Conservation (phyloP, 2,329 filamentous ascomycete species). For the Knufia fluminis region DNA sequence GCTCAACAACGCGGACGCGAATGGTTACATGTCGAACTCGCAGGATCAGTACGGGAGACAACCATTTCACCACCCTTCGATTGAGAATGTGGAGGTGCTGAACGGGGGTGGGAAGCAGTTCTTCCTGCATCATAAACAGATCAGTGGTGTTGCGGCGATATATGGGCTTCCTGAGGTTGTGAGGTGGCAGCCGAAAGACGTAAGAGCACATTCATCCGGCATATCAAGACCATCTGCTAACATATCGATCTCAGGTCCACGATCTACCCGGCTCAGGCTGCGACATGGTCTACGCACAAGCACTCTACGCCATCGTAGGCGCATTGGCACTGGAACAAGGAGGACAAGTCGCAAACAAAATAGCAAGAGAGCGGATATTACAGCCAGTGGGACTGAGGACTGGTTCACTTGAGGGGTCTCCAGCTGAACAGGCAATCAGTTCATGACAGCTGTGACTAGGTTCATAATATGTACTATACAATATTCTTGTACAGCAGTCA, state of each 20-base stretch:
- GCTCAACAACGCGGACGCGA: slow-evolving; percentile 37
- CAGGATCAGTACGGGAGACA: slow-evolving; percentile 47
- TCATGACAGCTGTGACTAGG: background rate
- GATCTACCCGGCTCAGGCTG: slow-evolving; percentile 65
- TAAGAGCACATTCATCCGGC: slow-evolving; percentile 36
- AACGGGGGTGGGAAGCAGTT: slow-evolving; percentile 50
- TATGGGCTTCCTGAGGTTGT: slow-evolving; percentile 67
- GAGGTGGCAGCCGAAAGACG: slow-evolving; percentile 79
- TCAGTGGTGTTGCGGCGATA: slow-evolving; percentile 58
- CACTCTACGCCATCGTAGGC: slow-evolving; percentile 77
- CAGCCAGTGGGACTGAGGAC: slow-evolving; percentile 37
- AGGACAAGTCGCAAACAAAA: slow-evolving; percentile 62
- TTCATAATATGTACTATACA: background rate
- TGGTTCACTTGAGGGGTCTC: background rate
- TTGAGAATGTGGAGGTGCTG: slow-evolving; percentile 67
- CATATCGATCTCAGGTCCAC: slow-evolving; percentile 41
- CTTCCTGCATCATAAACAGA: slow-evolving; percentile 54
- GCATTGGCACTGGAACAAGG: slow-evolving; percentile 85
- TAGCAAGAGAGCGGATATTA: slow-evolving; percentile 70
- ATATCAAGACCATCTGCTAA: slow-evolving; percentile 6
- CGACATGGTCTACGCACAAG: slow-evolving; percentile 63
- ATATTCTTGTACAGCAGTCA: slow-evolving; percentile 23
- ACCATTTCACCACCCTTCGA: slow-evolving; percentile 61
- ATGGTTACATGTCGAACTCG: slow-evolving; percentile 23
- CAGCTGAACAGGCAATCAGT: background rate